A percentile compares a stretch with the other conserved stretches of the same genome.
Evolutionary conservation across 23 red algal genomes (phyloP).

Genomic region (Agarophyton chilense): DNA sequence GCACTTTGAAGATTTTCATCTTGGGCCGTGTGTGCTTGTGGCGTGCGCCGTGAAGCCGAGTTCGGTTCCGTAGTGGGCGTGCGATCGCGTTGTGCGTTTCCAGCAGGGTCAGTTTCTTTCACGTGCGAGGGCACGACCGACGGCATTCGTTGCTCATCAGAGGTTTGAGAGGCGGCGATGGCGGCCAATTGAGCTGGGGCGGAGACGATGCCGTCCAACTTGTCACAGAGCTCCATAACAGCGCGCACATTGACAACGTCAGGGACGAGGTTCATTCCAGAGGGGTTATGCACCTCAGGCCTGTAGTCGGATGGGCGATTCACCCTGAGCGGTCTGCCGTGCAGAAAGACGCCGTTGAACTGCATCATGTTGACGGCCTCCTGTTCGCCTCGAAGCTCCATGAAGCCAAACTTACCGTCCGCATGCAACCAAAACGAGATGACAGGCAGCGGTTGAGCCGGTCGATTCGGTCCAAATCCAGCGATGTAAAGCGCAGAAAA

Average conservation of each 20-base stretch:
- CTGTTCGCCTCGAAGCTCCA: slow-evolving; percentile 66
- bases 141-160: neutral
- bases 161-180: slow-evolving; percentile 23
- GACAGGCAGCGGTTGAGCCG: slow-evolving; percentile 52
- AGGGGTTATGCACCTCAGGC: slow-evolving; percentile 46
- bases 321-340: slow-evolving; percentile 59
- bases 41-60: neutral
- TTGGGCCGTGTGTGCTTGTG: neutral
- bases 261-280: slow-evolving; percentile 34
- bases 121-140: neutral
- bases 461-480: slow-evolving; percentile 49
- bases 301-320: slow-evolving; percentile 73
- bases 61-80: neutral
- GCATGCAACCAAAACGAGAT: slow-evolving; percentile 72
- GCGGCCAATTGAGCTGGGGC: slow-evolving; percentile 50
- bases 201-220: slow-evolving; percentile 38
- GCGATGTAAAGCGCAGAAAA: slow-evolving; percentile 78
- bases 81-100: neutral
- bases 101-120: neutral
- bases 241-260: slow-evolving; percentile 24
- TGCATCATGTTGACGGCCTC: slow-evolving; percentile 73
- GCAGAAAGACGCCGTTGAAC: slow-evolving; percentile 54
- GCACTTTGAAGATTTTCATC: neutral
- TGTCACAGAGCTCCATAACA: slow-evolving; percentile 44
- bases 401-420: slow-evolving; percentile 79